Evolutionary conservation across 176 grass and related monocot species (phyloP).

Genomic region (Oryza australiensis): DNA sequence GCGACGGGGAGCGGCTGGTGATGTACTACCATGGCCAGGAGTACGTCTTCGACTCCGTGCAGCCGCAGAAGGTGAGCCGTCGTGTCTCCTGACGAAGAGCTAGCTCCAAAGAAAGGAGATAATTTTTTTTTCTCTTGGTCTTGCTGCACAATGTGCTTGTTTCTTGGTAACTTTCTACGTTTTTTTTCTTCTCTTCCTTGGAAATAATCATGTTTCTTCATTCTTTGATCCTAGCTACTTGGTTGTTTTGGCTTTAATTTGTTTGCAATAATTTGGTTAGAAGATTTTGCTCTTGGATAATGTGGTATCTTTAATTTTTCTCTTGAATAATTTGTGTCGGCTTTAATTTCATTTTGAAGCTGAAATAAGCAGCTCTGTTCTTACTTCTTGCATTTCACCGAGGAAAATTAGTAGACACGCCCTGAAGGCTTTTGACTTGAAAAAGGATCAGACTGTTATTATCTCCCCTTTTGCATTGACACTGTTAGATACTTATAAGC

Average conservation of each 20-base stretch:
- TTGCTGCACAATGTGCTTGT: neutral
- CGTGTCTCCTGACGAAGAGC: neutral
- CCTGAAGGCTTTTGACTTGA: neutral
- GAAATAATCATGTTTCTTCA: neutral
- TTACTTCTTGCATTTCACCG: neutral
- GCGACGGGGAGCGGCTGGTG: neutral
- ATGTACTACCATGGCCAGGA: constrained; percentile 10
- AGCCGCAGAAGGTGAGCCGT: constrained; percentile 28
- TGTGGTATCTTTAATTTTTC: neutral
- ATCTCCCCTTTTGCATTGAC: neutral
- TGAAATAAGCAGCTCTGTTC: neutral
- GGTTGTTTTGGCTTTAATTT: neutral
- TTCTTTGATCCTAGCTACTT: neutral
- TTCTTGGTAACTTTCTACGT: neutral
- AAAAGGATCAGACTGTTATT: neutral
- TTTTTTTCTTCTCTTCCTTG: neutral
- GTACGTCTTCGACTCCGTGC: constrained; percentile 31
- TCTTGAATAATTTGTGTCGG: too few relatives aligned
- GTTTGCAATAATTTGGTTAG: neutral
- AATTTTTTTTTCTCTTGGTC: neutral
- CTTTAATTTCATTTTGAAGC: neutral
- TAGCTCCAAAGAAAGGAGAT: neutral
- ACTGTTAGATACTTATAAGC: neutral
- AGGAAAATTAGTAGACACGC: neutral
- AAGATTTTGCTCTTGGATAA: neutral